A percentile compares a stretch with the other conserved stretches of the same genome.
Conservation (phyloP, 768 basidiomycete species). For the Agrocybe pediades region DNA sequence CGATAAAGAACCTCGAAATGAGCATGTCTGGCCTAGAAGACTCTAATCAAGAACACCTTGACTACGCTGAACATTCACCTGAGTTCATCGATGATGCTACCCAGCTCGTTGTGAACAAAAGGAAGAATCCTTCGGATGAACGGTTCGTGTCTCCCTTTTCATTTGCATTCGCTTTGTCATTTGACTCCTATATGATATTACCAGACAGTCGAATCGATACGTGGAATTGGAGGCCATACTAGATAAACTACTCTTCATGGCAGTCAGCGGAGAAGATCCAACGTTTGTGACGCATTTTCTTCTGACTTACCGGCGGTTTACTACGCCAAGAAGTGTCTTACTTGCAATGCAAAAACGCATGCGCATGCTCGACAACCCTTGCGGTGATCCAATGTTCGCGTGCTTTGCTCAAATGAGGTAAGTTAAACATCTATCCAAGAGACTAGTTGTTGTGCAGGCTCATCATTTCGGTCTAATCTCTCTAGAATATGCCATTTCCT, state of each 20-base stretch:
- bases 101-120: constrained; percentile 26
- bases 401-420: constrained; percentile 90
- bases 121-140: constrained; percentile 48
- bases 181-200: not conserved
- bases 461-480: constrained; percentile 3
- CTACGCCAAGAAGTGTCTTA: constrained; percentile 76
- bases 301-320: constrained; percentile 81
- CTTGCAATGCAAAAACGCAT: constrained; percentile 88
- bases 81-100: constrained; percentile 16
- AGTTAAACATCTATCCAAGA: not conserved
- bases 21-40: constrained; percentile 10
- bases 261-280: constrained; percentile 84
- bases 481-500: constrained; percentile 77
- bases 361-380: constrained; percentile 71
- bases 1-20: constrained; percentile 3
- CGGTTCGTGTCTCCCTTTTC: constrained; percentile 41
- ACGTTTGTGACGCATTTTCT: constrained; percentile 80
- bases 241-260: constrained; percentile 80
- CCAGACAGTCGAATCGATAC: constrained; percentile 67
- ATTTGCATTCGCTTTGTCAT: not conserved
- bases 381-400: constrained; percentile 82
- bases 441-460: not conserved
- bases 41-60: constrained; percentile 3
- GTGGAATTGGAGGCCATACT: constrained; percentile 78
- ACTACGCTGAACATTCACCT: constrained; percentile 12